Conservation (phyloP, 2,329 filamentous ascomycete genomes). For the Didymosphaeria variabile region DNA sequence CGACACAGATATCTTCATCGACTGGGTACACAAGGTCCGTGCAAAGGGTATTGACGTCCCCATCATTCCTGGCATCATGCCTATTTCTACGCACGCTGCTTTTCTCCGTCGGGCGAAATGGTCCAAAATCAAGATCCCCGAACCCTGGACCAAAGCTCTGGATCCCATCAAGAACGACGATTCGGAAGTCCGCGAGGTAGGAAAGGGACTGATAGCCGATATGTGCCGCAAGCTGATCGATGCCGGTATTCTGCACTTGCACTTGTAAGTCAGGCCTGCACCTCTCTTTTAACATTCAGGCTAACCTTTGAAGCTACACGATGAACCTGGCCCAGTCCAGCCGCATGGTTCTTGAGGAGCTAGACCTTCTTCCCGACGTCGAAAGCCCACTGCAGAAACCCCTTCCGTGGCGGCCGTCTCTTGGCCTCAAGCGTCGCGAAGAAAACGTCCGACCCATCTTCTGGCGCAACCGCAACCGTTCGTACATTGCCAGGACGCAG, state of each 20-base stretch:
- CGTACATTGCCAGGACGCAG: constrained; percentile 92
- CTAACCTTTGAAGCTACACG: constrained; percentile 71
- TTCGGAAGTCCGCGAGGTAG: constrained; percentile 86
- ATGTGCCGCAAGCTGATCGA: constrained; percentile 88
- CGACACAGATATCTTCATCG: constrained; percentile 92
- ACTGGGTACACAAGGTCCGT: constrained; percentile 87
- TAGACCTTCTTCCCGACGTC: constrained; percentile 80
- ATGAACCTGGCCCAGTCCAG: constrained; percentile 98
- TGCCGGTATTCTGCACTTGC: constrained; percentile 84
- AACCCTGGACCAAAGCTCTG: constrained; percentile 79
- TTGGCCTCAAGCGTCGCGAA: constrained; percentile 84
- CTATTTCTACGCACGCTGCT: constrained; percentile 92
- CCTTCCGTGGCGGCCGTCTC: constrained; percentile 95
- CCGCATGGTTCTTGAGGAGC: constrained; percentile 90
- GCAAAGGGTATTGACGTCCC: constrained; percentile 83
- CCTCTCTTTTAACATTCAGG: not conserved
- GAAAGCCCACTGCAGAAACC: constrained; percentile 84
- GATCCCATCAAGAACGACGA: constrained; percentile 98
- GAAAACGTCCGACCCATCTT: constrained; percentile 98
- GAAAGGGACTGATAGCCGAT: constrained; percentile 84
- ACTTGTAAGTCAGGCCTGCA: constrained; percentile 70
- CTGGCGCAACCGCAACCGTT: constrained; percentile 97
- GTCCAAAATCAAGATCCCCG: constrained; percentile 85
- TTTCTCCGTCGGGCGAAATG: constrained; percentile 91
- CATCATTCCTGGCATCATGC: constrained; percentile 89